Percentiles rank a stretch among this genome's conserved stretches.
These are phyloP conservation scores for Tetrapisispora fleetii DNA, from an alignment of 805 yeast genomes.

Conservation along the genomic window DNA sequence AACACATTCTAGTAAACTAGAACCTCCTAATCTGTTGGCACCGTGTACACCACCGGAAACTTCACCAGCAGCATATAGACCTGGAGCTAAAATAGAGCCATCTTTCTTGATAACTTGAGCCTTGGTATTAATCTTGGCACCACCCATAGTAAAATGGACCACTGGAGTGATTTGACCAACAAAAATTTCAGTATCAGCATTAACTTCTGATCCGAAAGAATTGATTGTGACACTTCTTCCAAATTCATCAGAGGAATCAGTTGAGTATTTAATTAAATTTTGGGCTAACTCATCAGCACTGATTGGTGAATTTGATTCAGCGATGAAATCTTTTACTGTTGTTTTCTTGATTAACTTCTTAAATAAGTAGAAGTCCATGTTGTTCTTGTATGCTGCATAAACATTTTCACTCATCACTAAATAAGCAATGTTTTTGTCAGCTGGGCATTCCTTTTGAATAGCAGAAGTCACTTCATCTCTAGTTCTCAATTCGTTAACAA, in stretches of 20 bases:
- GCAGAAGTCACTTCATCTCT: constrained; percentile 44
- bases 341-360: constrained; percentile 29
- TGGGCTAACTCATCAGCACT: constrained; percentile 14
- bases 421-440: constrained; percentile 26
- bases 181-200: constrained; percentile 26
- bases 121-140: constrained; percentile 44
- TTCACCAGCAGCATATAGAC: constrained; percentile 57
- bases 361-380: constrained; percentile 42
- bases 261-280: constrained; percentile 19
- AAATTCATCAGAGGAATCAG: constrained; percentile 25
- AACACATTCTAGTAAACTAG: constrained; percentile 49
- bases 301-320: constrained; percentile 14
- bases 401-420: constrained; percentile 36
- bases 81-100: constrained; percentile 29
- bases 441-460: constrained; percentile 27
- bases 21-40: constrained; percentile 49
- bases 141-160: constrained; percentile 61
- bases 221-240: constrained; percentile 30
- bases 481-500: constrained; percentile 44
- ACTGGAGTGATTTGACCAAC: constrained; percentile 51
- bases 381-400: constrained; percentile 37
- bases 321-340: constrained; percentile 26
- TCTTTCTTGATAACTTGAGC: constrained; percentile 33
- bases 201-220: constrained; percentile 19
- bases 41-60: constrained; percentile 66